Evolutionary conservation across 2,329 filamentous ascomycete genomes (phyloP).

Genomic region (Aaosphaeria pasadenensis): DNA sequence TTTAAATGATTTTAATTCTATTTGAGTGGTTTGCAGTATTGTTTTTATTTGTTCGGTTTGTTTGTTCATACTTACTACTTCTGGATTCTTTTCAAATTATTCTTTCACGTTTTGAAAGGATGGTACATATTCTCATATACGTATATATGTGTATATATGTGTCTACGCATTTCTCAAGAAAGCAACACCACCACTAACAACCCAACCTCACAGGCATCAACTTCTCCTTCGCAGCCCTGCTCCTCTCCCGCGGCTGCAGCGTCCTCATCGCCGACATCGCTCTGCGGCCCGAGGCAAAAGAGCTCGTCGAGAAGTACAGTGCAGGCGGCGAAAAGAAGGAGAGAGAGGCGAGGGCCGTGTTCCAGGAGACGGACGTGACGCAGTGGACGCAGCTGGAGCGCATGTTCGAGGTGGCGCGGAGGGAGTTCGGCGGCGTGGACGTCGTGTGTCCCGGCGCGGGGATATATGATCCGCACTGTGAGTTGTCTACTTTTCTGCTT

Average conservation of each 20-base stretch:
- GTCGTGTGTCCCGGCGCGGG: conserved; percentile 51
- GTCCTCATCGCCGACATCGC: conserved; percentile 49
- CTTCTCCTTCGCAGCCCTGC: conserved; percentile 43
- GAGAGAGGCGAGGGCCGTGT: conserved; percentile 37
- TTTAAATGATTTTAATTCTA: not conserved
- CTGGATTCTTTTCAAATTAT: too few species aligned
- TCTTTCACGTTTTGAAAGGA: too few species aligned
- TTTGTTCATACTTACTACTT: too few species aligned
- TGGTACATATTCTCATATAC: not conserved
- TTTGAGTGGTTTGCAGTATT: not conserved
- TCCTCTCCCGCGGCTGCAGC: conserved; percentile 45
- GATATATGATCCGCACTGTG: conserved; percentile 46
- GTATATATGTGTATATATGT: not conserved
- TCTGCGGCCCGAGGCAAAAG: conserved; percentile 46
- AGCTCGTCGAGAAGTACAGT: conserved; percentile 37
- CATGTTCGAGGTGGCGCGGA: conserved; percentile 29
- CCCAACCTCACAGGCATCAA: conserved; percentile 41
- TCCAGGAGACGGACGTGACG: conserved; percentile 44
- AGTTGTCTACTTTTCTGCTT: too few species aligned
- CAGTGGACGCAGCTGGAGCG: conserved; percentile 31
- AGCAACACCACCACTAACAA: not conserved
- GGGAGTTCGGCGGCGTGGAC: conserved; percentile 38
- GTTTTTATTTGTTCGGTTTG: not conserved
- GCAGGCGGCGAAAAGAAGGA: conserved; percentile 5
- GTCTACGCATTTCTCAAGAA: not conserved